phyloP scores from a whole-genome alignment of 192 early-diverging fungal species.

The Gryganskiella cystojenkinii region DNA sequence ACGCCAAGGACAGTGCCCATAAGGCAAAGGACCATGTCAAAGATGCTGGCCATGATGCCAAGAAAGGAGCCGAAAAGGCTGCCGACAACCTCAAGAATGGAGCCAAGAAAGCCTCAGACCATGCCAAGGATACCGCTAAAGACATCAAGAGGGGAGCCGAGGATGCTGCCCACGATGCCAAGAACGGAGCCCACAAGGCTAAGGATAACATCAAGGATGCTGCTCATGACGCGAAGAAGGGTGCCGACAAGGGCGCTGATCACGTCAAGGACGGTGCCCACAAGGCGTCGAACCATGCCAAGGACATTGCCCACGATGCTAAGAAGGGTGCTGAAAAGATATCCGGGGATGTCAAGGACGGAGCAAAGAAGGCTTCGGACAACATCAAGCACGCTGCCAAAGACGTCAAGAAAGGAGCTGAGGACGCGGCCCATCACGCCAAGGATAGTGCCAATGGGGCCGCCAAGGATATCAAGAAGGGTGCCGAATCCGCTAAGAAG shows the following conservation, averaged over 20 bases:
- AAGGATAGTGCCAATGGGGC: constrained; percentile 18
- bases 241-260: not conserved
- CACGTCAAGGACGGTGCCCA: not conserved
- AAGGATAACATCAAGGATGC: not conserved
- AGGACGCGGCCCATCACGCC: constrained; percentile 6
- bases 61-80: not conserved
- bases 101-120: not conserved
- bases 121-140: not conserved
- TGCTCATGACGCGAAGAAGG: not conserved
- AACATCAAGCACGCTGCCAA: not conserved
- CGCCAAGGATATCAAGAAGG: constrained; percentile 12
- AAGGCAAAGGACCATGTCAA: not conserved
- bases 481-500: constrained; percentile 1
- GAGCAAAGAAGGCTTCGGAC: constrained; percentile 5
- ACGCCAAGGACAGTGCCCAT: not conserved
- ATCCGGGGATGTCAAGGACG: not conserved
- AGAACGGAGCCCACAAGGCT: too few relatives aligned
- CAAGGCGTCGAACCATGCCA: not conserved
- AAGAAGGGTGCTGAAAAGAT: not conserved
- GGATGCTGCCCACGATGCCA: not conserved
- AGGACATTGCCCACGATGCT: not conserved
- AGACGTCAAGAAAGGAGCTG: constrained; percentile 20
- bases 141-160: not conserved
- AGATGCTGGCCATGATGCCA: not conserved
- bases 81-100: not conserved